Conservation (phyloP, 2,329 filamentous ascomycete species). For the Ascochyta clinopodiicola region DNA sequence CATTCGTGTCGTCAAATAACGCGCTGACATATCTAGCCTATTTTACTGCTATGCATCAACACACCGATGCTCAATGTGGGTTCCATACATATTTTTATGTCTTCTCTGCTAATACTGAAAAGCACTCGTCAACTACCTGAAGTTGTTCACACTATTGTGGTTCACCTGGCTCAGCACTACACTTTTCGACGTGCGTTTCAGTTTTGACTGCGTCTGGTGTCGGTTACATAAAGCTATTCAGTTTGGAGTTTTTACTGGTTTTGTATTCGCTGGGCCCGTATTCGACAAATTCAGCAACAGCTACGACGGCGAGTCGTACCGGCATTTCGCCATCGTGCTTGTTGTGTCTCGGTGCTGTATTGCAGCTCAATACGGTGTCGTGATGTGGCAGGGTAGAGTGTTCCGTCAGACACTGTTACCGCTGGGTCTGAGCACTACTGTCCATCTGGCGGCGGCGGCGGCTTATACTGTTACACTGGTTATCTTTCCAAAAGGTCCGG, state of each 20-base stretch:
- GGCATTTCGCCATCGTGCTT: slow-evolving; percentile 26
- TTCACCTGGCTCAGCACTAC: slow-evolving; percentile 70
- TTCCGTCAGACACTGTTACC: slow-evolving; percentile 30
- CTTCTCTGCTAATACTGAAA: slow-evolving; percentile 1
- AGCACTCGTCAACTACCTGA: slow-evolving; percentile 53
- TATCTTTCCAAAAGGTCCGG: slow-evolving; percentile 18
- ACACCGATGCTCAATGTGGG: slow-evolving; percentile 55
- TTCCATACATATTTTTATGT: background rate
- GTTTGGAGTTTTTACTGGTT: slow-evolving; percentile 69
- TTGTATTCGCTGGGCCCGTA: slow-evolving; percentile 63
- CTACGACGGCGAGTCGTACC: slow-evolving; percentile 23
- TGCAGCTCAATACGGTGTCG: slow-evolving; percentile 29
- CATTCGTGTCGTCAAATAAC: background rate
- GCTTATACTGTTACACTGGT: slow-evolving; percentile 23
- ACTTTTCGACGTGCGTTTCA: slow-evolving; percentile 70
- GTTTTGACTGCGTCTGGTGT: slow-evolving; percentile 69
- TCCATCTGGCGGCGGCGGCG: slow-evolving; percentile 22
- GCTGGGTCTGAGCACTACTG: slow-evolving; percentile 23
- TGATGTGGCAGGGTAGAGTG: slow-evolving; percentile 30
- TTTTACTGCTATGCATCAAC: slow-evolving; percentile 64
- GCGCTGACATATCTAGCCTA: slow-evolving; percentile 51
- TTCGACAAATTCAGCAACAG: slow-evolving; percentile 36
- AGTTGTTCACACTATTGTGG: slow-evolving; percentile 67
- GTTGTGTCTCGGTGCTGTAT: slow-evolving; percentile 26
- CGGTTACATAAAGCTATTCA: slow-evolving; percentile 66